A percentile compares a stretch with the other conserved stretches of the same genome.
Conservation (phyloP, 2,329 filamentous ascomycete species). For the Mollisiaceae sp. region DNA sequence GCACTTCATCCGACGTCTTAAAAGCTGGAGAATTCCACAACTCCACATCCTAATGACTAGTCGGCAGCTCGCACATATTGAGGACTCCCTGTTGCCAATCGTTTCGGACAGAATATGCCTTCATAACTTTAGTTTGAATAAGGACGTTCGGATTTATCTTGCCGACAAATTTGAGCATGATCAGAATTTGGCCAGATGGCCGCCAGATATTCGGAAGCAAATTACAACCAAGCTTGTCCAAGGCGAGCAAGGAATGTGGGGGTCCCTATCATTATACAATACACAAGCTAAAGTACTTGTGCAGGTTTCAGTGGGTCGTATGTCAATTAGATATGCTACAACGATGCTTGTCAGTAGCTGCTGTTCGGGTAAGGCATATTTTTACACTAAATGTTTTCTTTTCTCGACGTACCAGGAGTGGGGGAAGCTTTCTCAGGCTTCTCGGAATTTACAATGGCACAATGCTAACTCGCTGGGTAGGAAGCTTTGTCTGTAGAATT, state of each 20-base stretch:
- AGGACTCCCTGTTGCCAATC: neutral
- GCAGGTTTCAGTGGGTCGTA: conserved; percentile 46
- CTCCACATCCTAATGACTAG: conserved; percentile 7
- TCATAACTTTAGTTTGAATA: conserved; percentile 27
- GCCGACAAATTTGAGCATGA: conserved; percentile 35
- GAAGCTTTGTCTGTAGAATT: conserved; percentile 41
- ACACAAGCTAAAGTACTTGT: neutral
- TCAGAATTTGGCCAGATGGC: conserved; percentile 37
- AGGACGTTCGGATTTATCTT: conserved; percentile 41
- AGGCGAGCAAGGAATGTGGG: conserved; percentile 43
- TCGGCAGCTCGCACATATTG: conserved; percentile 1
- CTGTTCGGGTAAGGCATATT: no score
- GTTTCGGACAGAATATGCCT: conserved; percentile 30
- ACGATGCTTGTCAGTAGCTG: conserved; percentile 32
- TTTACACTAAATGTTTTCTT: no score
- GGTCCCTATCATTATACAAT: neutral
- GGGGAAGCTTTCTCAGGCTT: no score
- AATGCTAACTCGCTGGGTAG: no score
- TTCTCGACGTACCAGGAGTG: no score
- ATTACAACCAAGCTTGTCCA: conserved; percentile 39
- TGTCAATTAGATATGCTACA: conserved; percentile 43
- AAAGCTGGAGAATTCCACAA: neutral
- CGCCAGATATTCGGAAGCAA: conserved; percentile 31
- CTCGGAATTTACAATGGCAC: no score
- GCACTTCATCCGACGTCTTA: neutral